Evolutionary conservation across 441 rosid species (phyloP).

Genomic region (Sinapis alba): DNA sequence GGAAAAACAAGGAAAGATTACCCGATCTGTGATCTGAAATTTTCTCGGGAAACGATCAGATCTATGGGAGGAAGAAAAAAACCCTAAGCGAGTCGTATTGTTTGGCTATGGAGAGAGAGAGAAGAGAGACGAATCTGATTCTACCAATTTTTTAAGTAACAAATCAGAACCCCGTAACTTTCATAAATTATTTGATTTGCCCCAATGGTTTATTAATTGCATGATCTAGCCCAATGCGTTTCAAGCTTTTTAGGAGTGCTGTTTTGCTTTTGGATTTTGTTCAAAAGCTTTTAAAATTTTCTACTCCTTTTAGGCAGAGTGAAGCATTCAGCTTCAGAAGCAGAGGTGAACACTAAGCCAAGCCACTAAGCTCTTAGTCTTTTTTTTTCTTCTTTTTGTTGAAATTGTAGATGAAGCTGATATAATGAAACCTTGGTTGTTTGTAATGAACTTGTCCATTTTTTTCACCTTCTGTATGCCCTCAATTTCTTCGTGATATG

Average conservation of each 20-base stretch:
- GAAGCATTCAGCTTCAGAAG: conserved; percentile 20
- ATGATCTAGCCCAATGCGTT: too few relatives aligned
- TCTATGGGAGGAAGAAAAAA: conserved; percentile 35
- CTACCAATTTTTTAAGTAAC: not conserved
- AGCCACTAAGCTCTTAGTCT: not conserved
- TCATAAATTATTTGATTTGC: not conserved
- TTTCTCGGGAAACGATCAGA: conserved; percentile 42
- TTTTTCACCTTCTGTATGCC: not conserved
- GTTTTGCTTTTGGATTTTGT: too few relatives aligned
- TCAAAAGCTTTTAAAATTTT: too few relatives aligned
- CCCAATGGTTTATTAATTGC: not conserved
- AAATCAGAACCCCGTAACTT: not conserved
- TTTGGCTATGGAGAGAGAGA: conserved; percentile 25
- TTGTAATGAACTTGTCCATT: not conserved
- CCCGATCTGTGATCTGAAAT: conserved; percentile 40
- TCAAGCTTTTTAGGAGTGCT: too few relatives aligned
- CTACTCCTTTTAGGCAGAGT: too few relatives aligned
- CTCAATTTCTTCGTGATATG: not conserved
- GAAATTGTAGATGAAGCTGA: conserved; percentile 27
- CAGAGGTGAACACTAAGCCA: conserved; percentile 21
- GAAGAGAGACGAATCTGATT: too few relatives aligned
- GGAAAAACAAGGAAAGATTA: conserved; percentile 9
- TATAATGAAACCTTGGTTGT: not conserved
- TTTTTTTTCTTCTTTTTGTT: not conserved
- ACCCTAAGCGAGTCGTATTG: conserved; percentile 32